phyloP scores from a whole-genome alignment of 768 basidiomycete genomes.

The Lyophyllum semitale region DNA sequence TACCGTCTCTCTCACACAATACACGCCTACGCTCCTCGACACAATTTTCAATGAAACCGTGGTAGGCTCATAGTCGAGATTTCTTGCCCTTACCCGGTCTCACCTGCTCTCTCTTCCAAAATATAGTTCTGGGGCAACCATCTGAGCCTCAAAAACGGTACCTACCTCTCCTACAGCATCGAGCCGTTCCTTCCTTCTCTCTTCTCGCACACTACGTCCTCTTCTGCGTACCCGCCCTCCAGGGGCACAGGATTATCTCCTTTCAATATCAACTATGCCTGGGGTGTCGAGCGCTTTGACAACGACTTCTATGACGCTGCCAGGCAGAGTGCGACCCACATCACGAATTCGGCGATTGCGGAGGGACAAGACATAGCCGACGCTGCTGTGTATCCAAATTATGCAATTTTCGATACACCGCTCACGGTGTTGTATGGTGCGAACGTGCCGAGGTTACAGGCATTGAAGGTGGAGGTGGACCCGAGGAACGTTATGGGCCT shows the following conservation, averaged over 20 bases:
- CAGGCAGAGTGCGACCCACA: slow-evolving; percentile 35
- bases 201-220: slow-evolving; percentile 31
- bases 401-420: slow-evolving; percentile 55
- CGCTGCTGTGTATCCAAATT: slow-evolving; percentile 59
- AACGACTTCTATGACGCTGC: slow-evolving; percentile 40
- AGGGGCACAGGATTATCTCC: slow-evolving; percentile 41
- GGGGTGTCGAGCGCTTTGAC: slow-evolving; percentile 40
- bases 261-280: slow-evolving; percentile 49
- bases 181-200: slow-evolving; percentile 51
- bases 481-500: slow-evolving; percentile 64
- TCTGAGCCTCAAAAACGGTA: slow-evolving; percentile 26
- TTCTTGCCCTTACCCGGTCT: background rate
- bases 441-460: slow-evolving; percentile 42
- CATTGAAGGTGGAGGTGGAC: slow-evolving; percentile 49
- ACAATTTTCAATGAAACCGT: slow-evolving; percentile 45
- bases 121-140: slow-evolving; percentile 46
- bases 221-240: slow-evolving; percentile 50
- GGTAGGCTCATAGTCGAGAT: slow-evolving; percentile 21
- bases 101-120: no score
- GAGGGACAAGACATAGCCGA: slow-evolving; percentile 39
- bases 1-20: slow-evolving; percentile 41
- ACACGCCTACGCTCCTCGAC: slow-evolving; percentile 36
- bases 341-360: slow-evolving; percentile 38
- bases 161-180: slow-evolving; percentile 46
- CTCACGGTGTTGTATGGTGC: slow-evolving; percentile 50